phyloP scores from a whole-genome alignment of 176 grass and related monocot genomes.

The Ensete glaucum region DNA sequence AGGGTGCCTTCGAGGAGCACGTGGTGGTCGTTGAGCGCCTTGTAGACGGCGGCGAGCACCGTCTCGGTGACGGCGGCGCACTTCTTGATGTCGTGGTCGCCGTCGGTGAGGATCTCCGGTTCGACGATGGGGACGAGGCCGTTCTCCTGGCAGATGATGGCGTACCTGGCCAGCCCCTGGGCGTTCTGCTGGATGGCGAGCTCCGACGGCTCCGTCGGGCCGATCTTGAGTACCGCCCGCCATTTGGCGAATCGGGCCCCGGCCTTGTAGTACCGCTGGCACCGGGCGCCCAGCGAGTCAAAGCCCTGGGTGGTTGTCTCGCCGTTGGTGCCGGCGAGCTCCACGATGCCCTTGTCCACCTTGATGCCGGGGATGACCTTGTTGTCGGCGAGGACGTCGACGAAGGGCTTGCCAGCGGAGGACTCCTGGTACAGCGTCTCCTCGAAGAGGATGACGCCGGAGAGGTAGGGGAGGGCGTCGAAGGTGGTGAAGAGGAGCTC shows the following conservation, averaged over 20 bases:
- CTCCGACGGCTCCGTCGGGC: constrained; percentile 58
- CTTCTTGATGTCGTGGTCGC: constrained; percentile 49
- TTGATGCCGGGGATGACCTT: constrained; percentile 75
- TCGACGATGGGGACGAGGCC: constrained; percentile 89
- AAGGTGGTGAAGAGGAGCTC: constrained; percentile 78
- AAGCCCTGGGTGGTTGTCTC: constrained; percentile 81
- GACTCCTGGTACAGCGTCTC: constrained; percentile 86
- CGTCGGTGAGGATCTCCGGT: constrained; percentile 92
- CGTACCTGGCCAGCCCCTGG: constrained; percentile 79
- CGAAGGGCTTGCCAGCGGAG: constrained; percentile 48
- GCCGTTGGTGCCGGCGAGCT: constrained; percentile 58
- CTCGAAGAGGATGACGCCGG: constrained; percentile 92
- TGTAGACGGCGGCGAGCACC: constrained; percentile 73
- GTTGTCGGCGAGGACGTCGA: constrained; percentile 52
- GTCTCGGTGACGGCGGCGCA: constrained; percentile 76
- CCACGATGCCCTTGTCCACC: constrained; percentile 89
- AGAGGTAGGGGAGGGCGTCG: constrained; percentile 43
- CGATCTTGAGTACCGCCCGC: constrained; percentile 87
- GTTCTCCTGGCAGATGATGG: constrained; percentile 77
- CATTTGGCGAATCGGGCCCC: constrained; percentile 93
- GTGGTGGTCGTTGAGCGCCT: constrained; percentile 84
- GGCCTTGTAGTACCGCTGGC: constrained; percentile 68
- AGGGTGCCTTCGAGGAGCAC: constrained; percentile 84
- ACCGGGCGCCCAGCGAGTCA: constrained; percentile 64
- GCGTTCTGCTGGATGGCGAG: constrained; percentile 65